Percentiles rank a stretch among this genome's conserved stretches.
Evolutionary conservation across 2,329 filamentous ascomycete genomes (phyloP).

Genomic region (Fusarium anguioides): DNA sequence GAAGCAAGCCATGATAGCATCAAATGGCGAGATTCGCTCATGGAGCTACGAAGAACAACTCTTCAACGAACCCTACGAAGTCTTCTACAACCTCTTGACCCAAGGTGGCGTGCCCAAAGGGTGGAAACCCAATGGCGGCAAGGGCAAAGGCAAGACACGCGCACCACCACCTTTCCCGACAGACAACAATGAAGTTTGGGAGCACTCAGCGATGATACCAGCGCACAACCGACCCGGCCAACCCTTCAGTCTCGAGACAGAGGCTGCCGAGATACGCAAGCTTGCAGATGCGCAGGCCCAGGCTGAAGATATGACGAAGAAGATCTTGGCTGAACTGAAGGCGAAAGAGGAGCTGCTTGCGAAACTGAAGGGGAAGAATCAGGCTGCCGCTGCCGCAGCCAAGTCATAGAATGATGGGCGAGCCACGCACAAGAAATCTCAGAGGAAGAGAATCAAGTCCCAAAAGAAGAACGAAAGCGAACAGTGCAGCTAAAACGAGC

Average conservation of each 20-base stretch:
- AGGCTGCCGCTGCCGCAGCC: conserved; percentile 55
- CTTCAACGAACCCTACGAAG: conserved; percentile 96
- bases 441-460: conserved; percentile 1
- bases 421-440: conserved; percentile 4
- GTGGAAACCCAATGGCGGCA: conserved; percentile 60
- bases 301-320: conserved; percentile 69
- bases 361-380: conserved; percentile 69
- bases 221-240: conserved; percentile 72
- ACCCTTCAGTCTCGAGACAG: conserved; percentile 79
- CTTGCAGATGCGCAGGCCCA: conserved; percentile 72
- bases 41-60: conserved; percentile 94
- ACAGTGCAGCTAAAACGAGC: neutral
- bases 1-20: conserved; percentile 68
- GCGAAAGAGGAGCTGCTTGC: conserved; percentile 72
- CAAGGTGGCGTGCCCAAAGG: conserved; percentile 70
- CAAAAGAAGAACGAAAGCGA: neutral
- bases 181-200: conserved; percentile 64
- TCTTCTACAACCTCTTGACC: conserved; percentile 89
- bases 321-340: conserved; percentile 70
- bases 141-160: conserved; percentile 61
- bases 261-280: conserved; percentile 70
- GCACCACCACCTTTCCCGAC: conserved; percentile 53
- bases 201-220: conserved; percentile 81
- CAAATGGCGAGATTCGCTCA: conserved; percentile 73
- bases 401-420: conserved; percentile 45